phyloP scores from a whole-genome alignment of 2,329 filamentous ascomycete genomes.

The Xylaria polymorpha region DNA sequence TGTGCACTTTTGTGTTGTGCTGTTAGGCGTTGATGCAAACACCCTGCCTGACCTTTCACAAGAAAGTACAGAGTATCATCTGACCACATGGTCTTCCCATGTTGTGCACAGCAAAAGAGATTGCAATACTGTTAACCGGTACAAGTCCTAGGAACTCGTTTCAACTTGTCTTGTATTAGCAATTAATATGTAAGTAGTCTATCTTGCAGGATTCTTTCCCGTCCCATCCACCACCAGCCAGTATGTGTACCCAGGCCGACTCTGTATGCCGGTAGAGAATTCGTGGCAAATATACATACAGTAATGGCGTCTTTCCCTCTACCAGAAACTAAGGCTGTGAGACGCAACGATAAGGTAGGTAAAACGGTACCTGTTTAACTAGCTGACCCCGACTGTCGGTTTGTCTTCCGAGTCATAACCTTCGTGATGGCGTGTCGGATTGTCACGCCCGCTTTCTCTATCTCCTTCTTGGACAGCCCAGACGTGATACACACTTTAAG shows the following conservation, averaged over 20 bases:
- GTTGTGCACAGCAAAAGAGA: background rate
- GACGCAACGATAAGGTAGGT: constrained; percentile 31
- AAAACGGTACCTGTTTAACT: constrained; percentile 43
- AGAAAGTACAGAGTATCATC: constrained; percentile 2
- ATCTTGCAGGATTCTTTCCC: constrained; percentile 19
- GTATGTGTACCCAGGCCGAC: constrained; percentile 12
- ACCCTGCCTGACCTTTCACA: constrained; percentile 4
- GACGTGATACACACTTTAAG: constrained; percentile 92
- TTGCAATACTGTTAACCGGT: background rate
- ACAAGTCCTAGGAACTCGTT: background rate
- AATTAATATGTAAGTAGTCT: constrained; percentile 45
- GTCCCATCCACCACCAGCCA: constrained; percentile 14
- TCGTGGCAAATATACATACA: constrained; percentile 29
- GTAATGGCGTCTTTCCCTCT: constrained; percentile 17
- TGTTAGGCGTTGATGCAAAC: constrained; percentile 9
- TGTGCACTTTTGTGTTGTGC: background rate
- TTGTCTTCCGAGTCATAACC: constrained; percentile 77
- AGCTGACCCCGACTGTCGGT: constrained; percentile 57
- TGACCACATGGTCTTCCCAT: constrained; percentile 9
- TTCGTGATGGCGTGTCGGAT: constrained; percentile 96
- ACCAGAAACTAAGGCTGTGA: constrained; percentile 26
- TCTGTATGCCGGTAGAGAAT: constrained; percentile 12
- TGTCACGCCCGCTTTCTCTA: constrained; percentile 89
- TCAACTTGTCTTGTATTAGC: constrained; percentile 41
- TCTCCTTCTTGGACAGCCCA: constrained; percentile 90